These are phyloP conservation scores for Pseudogymnoascus sp. DNA, from an alignment of 2,329 filamentous ascomycete genomes.

Conservation along the genomic window DNA sequence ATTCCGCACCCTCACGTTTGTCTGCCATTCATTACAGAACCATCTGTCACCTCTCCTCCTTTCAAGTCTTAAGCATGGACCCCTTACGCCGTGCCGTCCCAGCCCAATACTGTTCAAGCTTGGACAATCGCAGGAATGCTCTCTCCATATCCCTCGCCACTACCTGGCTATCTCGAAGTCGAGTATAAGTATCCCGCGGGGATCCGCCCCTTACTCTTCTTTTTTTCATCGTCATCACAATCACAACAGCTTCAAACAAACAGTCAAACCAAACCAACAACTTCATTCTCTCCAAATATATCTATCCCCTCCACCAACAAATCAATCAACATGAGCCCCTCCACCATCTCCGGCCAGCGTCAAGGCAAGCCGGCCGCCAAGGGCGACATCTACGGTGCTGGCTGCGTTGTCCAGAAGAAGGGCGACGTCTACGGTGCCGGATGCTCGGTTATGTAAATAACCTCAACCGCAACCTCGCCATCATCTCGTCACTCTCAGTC, in stretches of 20 bases:
- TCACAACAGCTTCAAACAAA: not conserved
- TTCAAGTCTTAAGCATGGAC: not conserved
- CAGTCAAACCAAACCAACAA: not conserved
- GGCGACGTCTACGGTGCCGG: not conserved
- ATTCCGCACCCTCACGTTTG: not conserved
- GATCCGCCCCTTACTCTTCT: not conserved
- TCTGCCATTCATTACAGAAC: not conserved
- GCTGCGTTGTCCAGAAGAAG: not conserved
- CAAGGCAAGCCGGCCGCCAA: not conserved
- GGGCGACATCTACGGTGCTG: not conserved
- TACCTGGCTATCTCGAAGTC: not conserved
- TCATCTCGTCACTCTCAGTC: not conserved
- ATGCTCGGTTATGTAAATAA: not conserved
- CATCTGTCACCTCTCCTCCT: not conserved
- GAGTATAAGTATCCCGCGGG: not conserved
- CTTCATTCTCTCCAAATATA: not conserved
- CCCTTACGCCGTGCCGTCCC: not conserved
- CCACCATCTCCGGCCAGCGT: not conserved
- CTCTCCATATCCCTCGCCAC: not conserved
- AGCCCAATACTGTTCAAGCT: not conserved
- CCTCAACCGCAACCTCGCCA: not conserved
- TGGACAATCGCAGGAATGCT: not conserved
- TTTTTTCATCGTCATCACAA: not conserved
- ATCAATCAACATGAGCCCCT: not conserved
- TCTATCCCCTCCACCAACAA: not conserved